These are phyloP conservation scores for Lineolata rhizophorae DNA, from an alignment of 495 filamentous ascomycete genomes.

Conservation along the genomic window DNA sequence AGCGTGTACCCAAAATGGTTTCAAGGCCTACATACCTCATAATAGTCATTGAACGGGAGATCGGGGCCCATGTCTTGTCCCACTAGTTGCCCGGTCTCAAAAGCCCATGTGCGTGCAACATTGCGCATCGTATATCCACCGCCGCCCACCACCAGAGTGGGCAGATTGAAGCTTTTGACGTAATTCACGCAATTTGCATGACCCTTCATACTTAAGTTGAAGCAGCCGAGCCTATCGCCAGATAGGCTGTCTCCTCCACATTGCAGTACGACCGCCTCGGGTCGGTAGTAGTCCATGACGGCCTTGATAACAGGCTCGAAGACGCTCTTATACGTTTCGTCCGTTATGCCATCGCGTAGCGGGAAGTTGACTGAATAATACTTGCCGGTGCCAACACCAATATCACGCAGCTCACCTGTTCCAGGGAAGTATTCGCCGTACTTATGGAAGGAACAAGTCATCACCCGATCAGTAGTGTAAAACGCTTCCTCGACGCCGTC, in stretches of 20 bases:
- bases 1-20: not conserved
- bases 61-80: slow-evolving; percentile 55
- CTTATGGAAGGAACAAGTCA: slow-evolving; percentile 97
- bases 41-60: slow-evolving; percentile 96
- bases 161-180: slow-evolving; percentile 79
- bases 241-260: slow-evolving; percentile 92
- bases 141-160: slow-evolving; percentile 79
- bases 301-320: slow-evolving; percentile 86
- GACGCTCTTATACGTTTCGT: slow-evolving; percentile 74
- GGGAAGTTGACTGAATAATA: slow-evolving; percentile 95
- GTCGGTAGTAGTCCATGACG: slow-evolving; percentile 92
- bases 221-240: slow-evolving; percentile 87
- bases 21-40: slow-evolving; percentile 42
- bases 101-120: slow-evolving; percentile 92
- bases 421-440: slow-evolving; percentile 98
- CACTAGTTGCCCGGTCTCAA: slow-evolving; percentile 79
- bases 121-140: slow-evolving; percentile 99
- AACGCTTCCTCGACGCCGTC: slow-evolving; percentile 97
- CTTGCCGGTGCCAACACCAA: slow-evolving; percentile 81
- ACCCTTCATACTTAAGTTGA: slow-evolving; percentile 93
- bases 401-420: slow-evolving; percentile 86
- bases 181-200: slow-evolving; percentile 96
- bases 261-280: slow-evolving; percentile 87
- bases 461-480: slow-evolving; percentile 91
- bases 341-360: slow-evolving; percentile 87